Evolutionary conservation across 179 eudicot genomes (phyloP).

Genomic region (Carnegiea gigantea): DNA sequence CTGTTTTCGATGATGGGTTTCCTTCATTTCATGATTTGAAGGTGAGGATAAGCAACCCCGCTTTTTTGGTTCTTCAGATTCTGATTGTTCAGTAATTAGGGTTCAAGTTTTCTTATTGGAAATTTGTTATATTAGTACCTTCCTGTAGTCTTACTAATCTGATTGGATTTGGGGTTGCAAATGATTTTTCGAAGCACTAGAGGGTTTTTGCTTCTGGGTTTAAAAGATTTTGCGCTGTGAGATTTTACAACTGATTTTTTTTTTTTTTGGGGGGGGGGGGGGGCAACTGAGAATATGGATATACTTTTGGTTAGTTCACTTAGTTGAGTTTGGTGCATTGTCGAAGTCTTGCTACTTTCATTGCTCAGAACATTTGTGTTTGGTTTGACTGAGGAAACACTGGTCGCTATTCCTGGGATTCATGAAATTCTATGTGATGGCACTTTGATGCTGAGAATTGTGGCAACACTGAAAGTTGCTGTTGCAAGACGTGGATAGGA

Average conservation of each 20-base stretch:
- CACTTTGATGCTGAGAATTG: constrained; percentile 23
- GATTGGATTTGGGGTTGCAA: background rate
- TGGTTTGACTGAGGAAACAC: constrained; percentile 17
- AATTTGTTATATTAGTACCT: background rate
- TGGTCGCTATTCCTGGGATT: constrained; percentile 21
- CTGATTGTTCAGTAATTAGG: constrained; percentile 8
- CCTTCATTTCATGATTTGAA: constrained; percentile 17
- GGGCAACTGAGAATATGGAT: background rate
- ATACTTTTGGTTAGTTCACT: constrained; percentile 7
- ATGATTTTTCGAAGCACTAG: background rate
- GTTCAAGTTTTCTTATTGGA: constrained; percentile 7
- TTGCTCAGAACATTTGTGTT: constrained; percentile 22
- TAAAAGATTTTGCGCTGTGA: constrained; percentile 13
- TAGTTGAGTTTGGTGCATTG: constrained; percentile 1
- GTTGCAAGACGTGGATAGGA: constrained; percentile 30
- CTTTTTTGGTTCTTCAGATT: background rate
- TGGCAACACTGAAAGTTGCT: constrained; percentile 16
- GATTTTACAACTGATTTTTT: background rate
- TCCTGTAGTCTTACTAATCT: no score
- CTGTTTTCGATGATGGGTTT: constrained; percentile 19
- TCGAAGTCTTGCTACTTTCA: constrained; percentile 4
- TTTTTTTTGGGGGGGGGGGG: background rate
- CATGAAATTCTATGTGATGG: constrained; percentile 25
- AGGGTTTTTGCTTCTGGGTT: constrained; percentile 28
- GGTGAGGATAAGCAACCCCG: background rate